Evolutionary conservation across 1,284 basidiomycete genomes (phyloP).

Genomic region (Erythrobasidium hasegawianum): DNA sequence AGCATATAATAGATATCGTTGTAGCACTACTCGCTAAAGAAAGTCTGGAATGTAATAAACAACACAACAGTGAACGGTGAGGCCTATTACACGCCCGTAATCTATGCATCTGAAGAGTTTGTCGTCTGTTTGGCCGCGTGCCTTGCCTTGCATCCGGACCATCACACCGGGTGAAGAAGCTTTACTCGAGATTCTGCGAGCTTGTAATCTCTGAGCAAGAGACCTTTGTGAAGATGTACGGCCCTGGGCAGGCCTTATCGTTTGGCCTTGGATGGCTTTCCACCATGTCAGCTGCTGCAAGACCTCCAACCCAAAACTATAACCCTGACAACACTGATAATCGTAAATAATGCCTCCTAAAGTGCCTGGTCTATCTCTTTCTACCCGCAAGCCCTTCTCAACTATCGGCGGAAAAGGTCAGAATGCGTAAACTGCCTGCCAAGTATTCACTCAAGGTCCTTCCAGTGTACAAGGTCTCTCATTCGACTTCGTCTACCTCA

Average conservation of each 20-base stretch:
- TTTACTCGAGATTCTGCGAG: too few relatives aligned
- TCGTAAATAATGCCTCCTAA: too few relatives aligned
- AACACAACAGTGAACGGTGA: too few relatives aligned
- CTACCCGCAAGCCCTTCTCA: constrained; percentile 53
- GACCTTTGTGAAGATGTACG: neutral
- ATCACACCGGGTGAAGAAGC: too few relatives aligned
- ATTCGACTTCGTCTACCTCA: constrained; percentile 52
- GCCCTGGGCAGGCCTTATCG: neutral
- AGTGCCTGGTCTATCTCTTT: constrained; percentile 45
- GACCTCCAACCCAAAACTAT: too few relatives aligned
- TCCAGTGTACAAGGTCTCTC: constrained; percentile 49
- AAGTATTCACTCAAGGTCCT: neutral
- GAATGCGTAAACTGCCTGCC: constrained; percentile 26
- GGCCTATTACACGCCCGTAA: too few relatives aligned
- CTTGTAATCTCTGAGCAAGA: too few relatives aligned
- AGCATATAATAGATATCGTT: neutral
- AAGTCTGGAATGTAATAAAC: too few relatives aligned
- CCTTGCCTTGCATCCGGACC: too few relatives aligned
- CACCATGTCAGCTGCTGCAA: neutral
- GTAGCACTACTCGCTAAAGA: neutral
- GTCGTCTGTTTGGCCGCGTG: too few relatives aligned
- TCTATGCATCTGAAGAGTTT: too few relatives aligned
- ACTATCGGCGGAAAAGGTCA: constrained; percentile 50
- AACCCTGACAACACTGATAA: too few relatives aligned
- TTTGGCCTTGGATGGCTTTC: neutral